Conservation (phyloP, 1,139 yeast genomes). For the Torulaspora pretoriensis region DNA sequence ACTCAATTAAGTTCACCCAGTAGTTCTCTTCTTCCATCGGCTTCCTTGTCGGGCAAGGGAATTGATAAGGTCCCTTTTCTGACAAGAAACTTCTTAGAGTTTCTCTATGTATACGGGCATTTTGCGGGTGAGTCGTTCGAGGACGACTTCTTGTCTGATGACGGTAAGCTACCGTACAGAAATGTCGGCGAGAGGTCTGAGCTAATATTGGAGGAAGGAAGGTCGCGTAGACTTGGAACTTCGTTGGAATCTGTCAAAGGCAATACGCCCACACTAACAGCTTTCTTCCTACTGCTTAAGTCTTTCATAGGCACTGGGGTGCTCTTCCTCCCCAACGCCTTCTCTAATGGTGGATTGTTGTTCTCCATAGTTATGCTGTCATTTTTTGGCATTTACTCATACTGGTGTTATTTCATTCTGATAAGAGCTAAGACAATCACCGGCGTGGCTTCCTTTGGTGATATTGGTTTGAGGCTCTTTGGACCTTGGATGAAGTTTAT, state of each 20-base stretch:
- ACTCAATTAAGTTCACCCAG: slow-evolving; percentile 11
- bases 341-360: slow-evolving; percentile 64
- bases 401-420: slow-evolving; percentile 63
- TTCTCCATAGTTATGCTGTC: slow-evolving; percentile 53
- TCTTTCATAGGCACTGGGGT: slow-evolving; percentile 81
- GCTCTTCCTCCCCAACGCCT: slow-evolving; percentile 67
- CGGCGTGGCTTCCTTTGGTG: slow-evolving; percentile 68
- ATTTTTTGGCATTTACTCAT: slow-evolving; percentile 62
- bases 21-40: slow-evolving; percentile 11
- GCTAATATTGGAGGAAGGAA: slow-evolving; percentile 34
- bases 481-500: slow-evolving; percentile 57
- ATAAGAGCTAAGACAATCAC: slow-evolving; percentile 54
- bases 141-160: slow-evolving; percentile 58
- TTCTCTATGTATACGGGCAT: slow-evolving; percentile 71
- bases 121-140: slow-evolving; percentile 80
- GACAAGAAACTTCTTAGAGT: slow-evolving; percentile 68
- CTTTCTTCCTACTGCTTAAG: slow-evolving; percentile 64
- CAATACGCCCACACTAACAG: slow-evolving; percentile 63
- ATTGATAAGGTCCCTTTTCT: slow-evolving; percentile 44
- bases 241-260: slow-evolving; percentile 39
- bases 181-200: slow-evolving; percentile 48
- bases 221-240: slow-evolving; percentile 12
- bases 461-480: slow-evolving; percentile 59
- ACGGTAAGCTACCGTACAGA: slow-evolving; percentile 40
- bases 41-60: slow-evolving; percentile 11